Conservation (phyloP, 129 eudicot species). For the Flaveria bidentis region DNA sequence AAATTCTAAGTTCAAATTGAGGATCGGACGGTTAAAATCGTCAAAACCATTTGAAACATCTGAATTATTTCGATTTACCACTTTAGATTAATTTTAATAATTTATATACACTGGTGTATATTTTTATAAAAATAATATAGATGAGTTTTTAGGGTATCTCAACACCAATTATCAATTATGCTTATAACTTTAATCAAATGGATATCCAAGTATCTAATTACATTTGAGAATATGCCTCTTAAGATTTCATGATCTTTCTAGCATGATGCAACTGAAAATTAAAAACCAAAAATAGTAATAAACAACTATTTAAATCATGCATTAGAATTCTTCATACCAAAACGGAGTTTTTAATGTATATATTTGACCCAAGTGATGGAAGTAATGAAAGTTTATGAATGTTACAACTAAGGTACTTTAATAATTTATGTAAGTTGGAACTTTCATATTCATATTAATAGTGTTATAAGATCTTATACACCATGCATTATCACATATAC, state of each 20-base stretch:
- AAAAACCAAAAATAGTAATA: slow-evolving; percentile 4
- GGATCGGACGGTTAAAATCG: no score
- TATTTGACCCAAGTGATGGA: slow-evolving; percentile 31
- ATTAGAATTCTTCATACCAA: background rate
- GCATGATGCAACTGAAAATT: background rate
- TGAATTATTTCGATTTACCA: no score
- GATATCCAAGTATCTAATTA: background rate
- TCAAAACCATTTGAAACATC: no score
- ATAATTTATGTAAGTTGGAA: slow-evolving; percentile 19
- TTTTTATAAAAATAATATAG: background rate
- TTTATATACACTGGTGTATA: background rate
- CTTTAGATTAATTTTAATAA: no score
- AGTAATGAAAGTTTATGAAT: slow-evolving; percentile 22
- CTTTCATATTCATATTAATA: background rate
- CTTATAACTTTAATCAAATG: background rate
- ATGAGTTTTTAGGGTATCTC: background rate
- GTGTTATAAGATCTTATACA: slow-evolving; percentile 16
- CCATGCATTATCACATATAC: slow-evolving; percentile 22
- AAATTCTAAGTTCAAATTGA: no score
- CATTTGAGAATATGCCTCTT: background rate
- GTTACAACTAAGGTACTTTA: slow-evolving; percentile 22
- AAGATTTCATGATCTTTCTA: background rate
- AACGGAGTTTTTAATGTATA: background rate
- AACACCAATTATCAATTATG: background rate
- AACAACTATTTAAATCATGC: slow-evolving; percentile 4